Evolutionary conservation across 2,329 filamentous ascomycete genomes (phyloP), one percentile per base, ranked within the genome.

Genomic region (Fusarium sarcochroum): DNA sequence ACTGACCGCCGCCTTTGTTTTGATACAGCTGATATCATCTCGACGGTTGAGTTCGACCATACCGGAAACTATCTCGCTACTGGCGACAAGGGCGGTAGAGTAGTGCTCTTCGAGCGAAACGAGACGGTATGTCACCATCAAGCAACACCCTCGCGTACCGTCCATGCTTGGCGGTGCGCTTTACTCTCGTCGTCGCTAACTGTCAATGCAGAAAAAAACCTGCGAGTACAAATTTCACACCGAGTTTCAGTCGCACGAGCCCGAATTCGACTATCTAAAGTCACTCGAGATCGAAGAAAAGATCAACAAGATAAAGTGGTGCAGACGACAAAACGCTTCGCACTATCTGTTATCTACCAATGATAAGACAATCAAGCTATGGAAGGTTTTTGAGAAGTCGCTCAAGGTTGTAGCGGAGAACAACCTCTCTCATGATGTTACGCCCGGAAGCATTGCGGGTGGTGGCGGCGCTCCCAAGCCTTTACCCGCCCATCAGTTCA

Each of bases 281-380:
- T 99, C 96, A 34, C 88, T 99, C 74, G 96, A 99, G 83, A 99
- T 99, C 78, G 96, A 99, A 87, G 96, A 99, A 83, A 99, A 99
- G 85, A 99, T 99, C 87, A 99, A 99, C 88, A 99, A 99, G 87
- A 99, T 99, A 84, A 99, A 98, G 82, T 99, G 96, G 96, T 99
- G 96, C 81, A 91, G 92, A 78, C 91, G 96, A 82, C 95, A 98
- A 83, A 99, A 99, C 86, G 93, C 95, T 66, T 98, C 96, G 57
- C 96, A 99, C 84, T 99, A 97, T 81, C 89, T 99, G 52, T 89
- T 99, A 58, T 98, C 96, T 42, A 99, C 96, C 75, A 99, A 99
- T 80, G 96, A 99, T 86, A 99, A 99, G 86, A 99, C 96, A 41
- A 99, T 99, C 87, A 99, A 99, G 85, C 86, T 99, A 73, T 99